These are phyloP conservation scores for Coix lacrymajobi DNA, from an alignment of 176 grass and related monocot genomes.

Conservation along the genomic window DNA sequence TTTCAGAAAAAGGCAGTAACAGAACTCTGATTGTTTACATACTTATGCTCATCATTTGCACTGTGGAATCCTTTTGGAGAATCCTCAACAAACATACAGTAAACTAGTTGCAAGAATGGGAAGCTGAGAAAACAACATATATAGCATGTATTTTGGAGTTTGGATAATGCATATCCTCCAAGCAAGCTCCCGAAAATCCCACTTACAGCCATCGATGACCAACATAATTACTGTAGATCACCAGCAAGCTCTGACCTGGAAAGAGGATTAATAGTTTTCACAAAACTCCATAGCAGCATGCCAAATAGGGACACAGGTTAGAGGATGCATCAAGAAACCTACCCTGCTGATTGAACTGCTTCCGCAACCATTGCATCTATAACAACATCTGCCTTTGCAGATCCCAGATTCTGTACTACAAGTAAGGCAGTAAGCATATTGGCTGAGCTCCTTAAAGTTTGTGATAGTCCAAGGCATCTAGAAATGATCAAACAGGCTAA, in stretches of 20 bases:
- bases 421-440: constrained; percentile 53
- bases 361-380: constrained; percentile 85
- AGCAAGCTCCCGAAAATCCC: constrained; percentile 70
- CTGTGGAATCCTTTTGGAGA: constrained; percentile 29
- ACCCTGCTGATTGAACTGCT: constrained; percentile 60
- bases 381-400: constrained; percentile 80
- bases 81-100: constrained; percentile 60
- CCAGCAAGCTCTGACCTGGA: constrained; percentile 66
- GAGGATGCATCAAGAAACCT: constrained; percentile 7
- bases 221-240: constrained; percentile 76
- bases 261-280: constrained; percentile 18
- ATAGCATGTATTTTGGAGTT: constrained; percentile 58
- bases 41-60: background rate
- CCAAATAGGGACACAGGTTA: constrained; percentile 16
- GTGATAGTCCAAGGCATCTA: constrained; percentile 46
- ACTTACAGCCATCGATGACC: constrained; percentile 72
- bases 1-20: background rate
- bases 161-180: constrained; percentile 72
- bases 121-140: constrained; percentile 62
- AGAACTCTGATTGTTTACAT: constrained; percentile 28
- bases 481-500: constrained; percentile 68
- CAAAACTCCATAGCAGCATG: background rate
- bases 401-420: constrained; percentile 65
- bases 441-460: constrained; percentile 47
- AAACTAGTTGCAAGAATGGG: constrained; percentile 60